Evolutionary conservation across 2,329 filamentous ascomycete genomes (phyloP), one percentile per base, ranked within the genome.

Genomic region (Aspergillus glaucus): DNA sequence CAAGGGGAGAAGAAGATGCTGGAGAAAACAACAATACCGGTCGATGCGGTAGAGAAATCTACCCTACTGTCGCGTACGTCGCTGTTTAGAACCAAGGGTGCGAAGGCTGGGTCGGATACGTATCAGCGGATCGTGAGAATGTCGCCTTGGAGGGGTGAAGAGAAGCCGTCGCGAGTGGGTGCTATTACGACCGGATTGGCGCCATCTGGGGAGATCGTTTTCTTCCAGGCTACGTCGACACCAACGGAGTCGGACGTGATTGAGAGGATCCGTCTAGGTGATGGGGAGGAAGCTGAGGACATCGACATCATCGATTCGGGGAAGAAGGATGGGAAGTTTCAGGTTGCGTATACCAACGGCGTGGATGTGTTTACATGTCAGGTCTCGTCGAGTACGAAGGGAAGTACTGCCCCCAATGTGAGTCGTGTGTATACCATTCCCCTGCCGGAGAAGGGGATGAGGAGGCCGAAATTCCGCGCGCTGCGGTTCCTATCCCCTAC

Each of bases 101-200:
- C 19, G 55, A 64, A 45, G 69, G 68, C 46, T 55, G 67, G 37
- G 12, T 51, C 53, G 52, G 81, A 84, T 56, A 76, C 75, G 10
- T 85, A 84, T 57, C 81, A 85, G 62, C 73, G 81, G 34, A 60
- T 84, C 24, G 57, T 82, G 45, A 73, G 79, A 34, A 64, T 85
- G 17, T 83, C 79, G 4, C 79, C 79, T 5, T 75, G 76, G 47
- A 72, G 68, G 49, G 76, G 73, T 43, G 67, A 22, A 22, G 22
- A 75, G 41, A 76, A 75, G 17, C 72, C 75, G 50, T 78, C 79
- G 40, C 79, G 88, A 51, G 75, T 95, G 36, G 90, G 87, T 50
- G 90, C 83, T 10, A 83, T 87, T 51, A 86, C 89, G 8, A 91
- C 89, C 1, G 88, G 87, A 24, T 75, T 95, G 54, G 84, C 87